A percentile compares a stretch with the other conserved stretches of the same genome.
Conservation (phyloP, 768 basidiomycete genomes). For the Lyophyllum decastes region DNA sequence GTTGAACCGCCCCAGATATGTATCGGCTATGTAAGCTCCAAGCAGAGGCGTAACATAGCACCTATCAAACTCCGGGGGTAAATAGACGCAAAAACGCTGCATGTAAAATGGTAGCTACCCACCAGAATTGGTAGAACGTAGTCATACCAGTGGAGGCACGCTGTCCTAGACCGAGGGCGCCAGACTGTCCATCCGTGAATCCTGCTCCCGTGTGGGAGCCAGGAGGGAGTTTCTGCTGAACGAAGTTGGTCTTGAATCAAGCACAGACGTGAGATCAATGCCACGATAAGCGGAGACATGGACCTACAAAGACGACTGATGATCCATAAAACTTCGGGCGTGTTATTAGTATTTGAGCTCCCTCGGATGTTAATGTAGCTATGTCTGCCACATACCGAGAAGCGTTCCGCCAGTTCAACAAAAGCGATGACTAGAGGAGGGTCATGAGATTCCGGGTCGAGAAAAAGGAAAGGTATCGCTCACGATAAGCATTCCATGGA, state of each 20-base stretch:
- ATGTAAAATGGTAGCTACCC: slow-evolving; percentile 9
- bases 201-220: slow-evolving; percentile 72
- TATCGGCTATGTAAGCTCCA: slow-evolving; percentile 75
- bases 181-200: slow-evolving; percentile 54
- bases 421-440: slow-evolving; percentile 55
- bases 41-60: slow-evolving; percentile 66
- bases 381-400: slow-evolving; percentile 49
- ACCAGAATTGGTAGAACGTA: slow-evolving; percentile 76
- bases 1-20: slow-evolving; percentile 73
- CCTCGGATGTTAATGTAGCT: too few species aligned
- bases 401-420: slow-evolving; percentile 75
- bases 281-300: not conserved
- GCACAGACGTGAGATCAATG: not conserved
- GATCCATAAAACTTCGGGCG: slow-evolving; percentile 41
- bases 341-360: too few species aligned
- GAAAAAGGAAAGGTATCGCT: slow-evolving; percentile 9
- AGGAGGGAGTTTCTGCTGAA: slow-evolving; percentile 67
- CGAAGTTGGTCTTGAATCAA: slow-evolving; percentile 63
- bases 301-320: slow-evolving; percentile 47
- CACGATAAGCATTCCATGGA: slow-evolving; percentile 60
- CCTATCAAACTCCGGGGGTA: slow-evolving; percentile 38
- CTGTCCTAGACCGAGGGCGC: slow-evolving; percentile 69
- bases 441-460: not conserved
- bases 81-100: too few species aligned
- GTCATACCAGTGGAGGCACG: slow-evolving; percentile 71